Conservation (phyloP, 2,329 filamentous ascomycete species). For the Aspergillus sp. region DNA sequence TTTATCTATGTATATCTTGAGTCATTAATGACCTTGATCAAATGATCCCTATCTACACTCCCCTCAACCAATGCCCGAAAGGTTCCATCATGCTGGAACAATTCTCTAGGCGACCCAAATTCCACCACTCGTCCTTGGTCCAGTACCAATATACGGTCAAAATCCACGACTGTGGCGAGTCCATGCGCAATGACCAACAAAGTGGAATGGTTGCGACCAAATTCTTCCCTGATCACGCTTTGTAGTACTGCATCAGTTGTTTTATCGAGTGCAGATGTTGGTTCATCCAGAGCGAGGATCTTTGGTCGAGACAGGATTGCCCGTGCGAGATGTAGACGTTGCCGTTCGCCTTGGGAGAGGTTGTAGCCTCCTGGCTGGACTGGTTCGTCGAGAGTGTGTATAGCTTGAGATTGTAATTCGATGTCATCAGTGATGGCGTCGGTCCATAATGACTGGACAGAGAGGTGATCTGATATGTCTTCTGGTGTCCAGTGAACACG, state of each 20-base stretch:
- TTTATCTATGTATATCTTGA: no score
- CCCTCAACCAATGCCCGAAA: slow-evolving; percentile 4
- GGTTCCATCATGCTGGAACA: slow-evolving; percentile 25
- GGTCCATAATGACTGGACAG: no score
- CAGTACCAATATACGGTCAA: slow-evolving; percentile 67
- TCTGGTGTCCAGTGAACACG: slow-evolving; percentile 66
- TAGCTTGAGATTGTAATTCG: no score
- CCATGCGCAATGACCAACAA: slow-evolving; percentile 70
- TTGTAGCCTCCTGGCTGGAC: slow-evolving; percentile 70
- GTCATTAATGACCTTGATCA: no score
- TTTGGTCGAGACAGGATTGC: slow-evolving; percentile 63
- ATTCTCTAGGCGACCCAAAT: slow-evolving; percentile 58
- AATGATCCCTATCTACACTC: neutral
- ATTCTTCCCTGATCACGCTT: slow-evolving; percentile 65
- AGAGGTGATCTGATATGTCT: no score
- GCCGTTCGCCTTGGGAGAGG: slow-evolving; percentile 17
- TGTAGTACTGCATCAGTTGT: slow-evolving; percentile 68
- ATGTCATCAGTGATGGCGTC: no score
- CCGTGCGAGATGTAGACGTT: slow-evolving; percentile 17
- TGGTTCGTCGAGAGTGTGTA: slow-evolving; percentile 56
- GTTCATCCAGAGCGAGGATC: slow-evolving; percentile 75
- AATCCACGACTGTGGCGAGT: slow-evolving; percentile 69
- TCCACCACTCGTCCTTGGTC: slow-evolving; percentile 63
- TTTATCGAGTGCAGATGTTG: slow-evolving; percentile 73
- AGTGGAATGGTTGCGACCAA: slow-evolving; percentile 50